phyloP scores from a whole-genome alignment of 1,284 basidiomycete genomes.

The Cryptococcus maquisensis region DNA sequence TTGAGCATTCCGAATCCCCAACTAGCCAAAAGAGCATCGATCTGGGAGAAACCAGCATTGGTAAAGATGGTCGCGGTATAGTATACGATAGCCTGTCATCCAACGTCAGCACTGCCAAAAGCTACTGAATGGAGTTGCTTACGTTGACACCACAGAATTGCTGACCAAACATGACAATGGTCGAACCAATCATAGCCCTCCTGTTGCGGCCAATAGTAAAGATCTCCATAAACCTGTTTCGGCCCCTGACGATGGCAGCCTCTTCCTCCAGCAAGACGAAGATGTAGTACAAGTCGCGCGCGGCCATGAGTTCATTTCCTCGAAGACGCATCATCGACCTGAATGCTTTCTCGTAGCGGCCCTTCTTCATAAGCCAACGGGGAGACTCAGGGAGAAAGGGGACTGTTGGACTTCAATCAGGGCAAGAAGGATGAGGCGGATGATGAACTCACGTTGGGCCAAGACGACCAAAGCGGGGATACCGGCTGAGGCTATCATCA shows the following conservation, averaged over 20 bases:
- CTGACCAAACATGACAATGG: conserved; percentile 59
- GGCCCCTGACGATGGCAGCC: neutral
- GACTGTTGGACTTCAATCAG: conserved; percentile 47
- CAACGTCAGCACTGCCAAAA: conserved; percentile 8
- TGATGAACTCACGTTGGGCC: neutral
- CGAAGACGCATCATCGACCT: conserved; percentile 62
- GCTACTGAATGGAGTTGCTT: neutral
- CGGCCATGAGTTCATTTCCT: conserved; percentile 66
- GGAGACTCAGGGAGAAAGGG: conserved; percentile 59
- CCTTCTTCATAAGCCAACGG: conserved; percentile 69
- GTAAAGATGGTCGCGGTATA: conserved; percentile 62
- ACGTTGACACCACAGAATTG: conserved; percentile 4
- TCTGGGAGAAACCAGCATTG: conserved; percentile 50
- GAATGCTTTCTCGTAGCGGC: conserved; percentile 63
- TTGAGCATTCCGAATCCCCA: conserved; percentile 56
- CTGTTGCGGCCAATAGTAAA: conserved; percentile 64
- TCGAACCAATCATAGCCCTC: conserved; percentile 65
- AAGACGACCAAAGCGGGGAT: neutral
- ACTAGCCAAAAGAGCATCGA: conserved; percentile 56
- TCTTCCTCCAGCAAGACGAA: conserved; percentile 47
- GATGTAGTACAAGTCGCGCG: conserved; percentile 58
- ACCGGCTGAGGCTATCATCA: conserved; percentile 48
- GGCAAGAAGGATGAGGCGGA: conserved; percentile 43
- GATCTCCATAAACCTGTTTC: conserved; percentile 54
- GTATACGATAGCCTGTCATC: conserved; percentile 57